These are phyloP conservation scores for Yamadazyma dushanensis DNA, from an alignment of 1,139 yeast species.

Conservation along the genomic window DNA sequence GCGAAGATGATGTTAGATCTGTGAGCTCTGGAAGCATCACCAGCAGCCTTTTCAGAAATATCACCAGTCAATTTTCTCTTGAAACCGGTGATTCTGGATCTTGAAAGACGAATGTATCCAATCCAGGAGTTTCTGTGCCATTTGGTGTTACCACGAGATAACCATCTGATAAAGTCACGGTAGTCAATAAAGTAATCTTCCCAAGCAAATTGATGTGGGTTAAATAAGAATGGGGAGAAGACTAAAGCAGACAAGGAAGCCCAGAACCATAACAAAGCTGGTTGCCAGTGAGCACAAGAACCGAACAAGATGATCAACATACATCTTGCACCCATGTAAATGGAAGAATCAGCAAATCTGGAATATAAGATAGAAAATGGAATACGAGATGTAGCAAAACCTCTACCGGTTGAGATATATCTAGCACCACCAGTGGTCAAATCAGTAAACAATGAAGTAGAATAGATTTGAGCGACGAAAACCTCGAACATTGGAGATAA, in stretches of 20 bases:
- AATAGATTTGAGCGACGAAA: conserved; percentile 96
- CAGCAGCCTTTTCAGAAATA: conserved; percentile 88
- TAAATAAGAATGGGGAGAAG: conserved; percentile 92
- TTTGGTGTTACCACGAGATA: conserved; percentile 96
- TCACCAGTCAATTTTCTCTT: conserved; percentile 89
- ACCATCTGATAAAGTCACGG: conserved; percentile 98
- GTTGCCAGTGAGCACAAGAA: conserved; percentile 94
- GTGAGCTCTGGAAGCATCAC: conserved; percentile 94
- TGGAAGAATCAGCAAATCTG: conserved; percentile 95
- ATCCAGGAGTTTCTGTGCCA: conserved; percentile 99
- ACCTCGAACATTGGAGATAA: conserved; percentile 97
- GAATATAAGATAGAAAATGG: conserved; percentile 95
- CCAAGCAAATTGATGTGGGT: conserved; percentile 99
- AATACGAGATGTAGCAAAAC: conserved; percentile 97
- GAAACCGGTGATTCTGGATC: conserved; percentile 98
- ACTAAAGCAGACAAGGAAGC: conserved; percentile 87
- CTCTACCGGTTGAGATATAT: conserved; percentile 98
- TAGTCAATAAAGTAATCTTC: conserved; percentile 98
- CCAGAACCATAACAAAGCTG: conserved; percentile 98
- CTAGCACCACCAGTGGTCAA: conserved; percentile 99
- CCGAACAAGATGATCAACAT: conserved; percentile 88
- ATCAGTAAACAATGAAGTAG: conserved; percentile 87
- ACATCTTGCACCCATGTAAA: conserved; percentile 93
- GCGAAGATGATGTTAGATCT: conserved; percentile 83
- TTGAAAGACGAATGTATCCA: conserved; percentile 90